Evolutionary conservation across 2,329 filamentous ascomycete species (phyloP).

Genomic region (Xylaria sp.): DNA sequence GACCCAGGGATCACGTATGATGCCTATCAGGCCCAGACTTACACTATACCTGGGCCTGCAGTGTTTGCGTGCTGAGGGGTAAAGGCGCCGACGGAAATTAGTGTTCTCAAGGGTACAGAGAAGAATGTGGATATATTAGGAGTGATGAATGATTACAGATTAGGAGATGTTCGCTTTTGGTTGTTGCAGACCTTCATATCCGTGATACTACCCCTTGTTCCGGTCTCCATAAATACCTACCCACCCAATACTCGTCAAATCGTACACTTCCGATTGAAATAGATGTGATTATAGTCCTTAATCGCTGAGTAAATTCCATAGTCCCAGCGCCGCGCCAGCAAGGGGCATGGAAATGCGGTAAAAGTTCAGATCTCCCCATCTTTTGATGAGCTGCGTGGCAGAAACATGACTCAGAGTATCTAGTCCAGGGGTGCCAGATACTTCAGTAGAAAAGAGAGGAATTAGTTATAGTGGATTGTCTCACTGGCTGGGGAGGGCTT

Average conservation of each 20-base stretch:
- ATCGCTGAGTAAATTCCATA: constrained; percentile 44
- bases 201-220: neutral
- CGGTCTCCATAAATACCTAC: neutral
- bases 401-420: constrained; percentile 32
- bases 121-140: neutral
- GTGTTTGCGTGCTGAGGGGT: constrained; percentile 59
- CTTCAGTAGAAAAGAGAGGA: neutral
- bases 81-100: neutral
- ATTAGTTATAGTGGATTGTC: neutral
- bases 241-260: neutral
- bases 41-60: constrained; percentile 60
- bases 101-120: neutral
- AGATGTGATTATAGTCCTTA: constrained; percentile 7
- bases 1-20: constrained; percentile 66
- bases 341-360: constrained; percentile 42
- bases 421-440: constrained; percentile 25
- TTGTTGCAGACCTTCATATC: neutral
- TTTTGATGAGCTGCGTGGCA: constrained; percentile 36
- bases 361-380: constrained; percentile 42
- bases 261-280: neutral
- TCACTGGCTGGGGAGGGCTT: neutral
- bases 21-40: constrained; percentile 59
- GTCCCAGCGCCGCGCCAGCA: constrained; percentile 39
- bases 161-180: neutral
- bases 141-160: neutral